Evolutionary conservation across 208 protist genomes (phyloP).

Genomic region (Phytomonas sp.): DNA sequence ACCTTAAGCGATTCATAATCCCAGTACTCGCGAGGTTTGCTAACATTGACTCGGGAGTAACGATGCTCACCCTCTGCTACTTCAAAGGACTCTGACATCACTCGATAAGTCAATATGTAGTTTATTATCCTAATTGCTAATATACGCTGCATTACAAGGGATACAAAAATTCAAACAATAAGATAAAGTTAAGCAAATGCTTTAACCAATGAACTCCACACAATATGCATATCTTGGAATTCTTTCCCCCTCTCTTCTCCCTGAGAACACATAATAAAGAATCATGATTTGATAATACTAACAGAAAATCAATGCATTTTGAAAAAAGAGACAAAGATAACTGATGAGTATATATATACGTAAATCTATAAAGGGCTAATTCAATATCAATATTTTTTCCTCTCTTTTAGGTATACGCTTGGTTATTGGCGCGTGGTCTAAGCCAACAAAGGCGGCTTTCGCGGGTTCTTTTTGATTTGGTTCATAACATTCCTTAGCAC

Average conservation of each 20-base stretch:
- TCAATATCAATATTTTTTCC: constrained; percentile 76
- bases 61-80: constrained; percentile 44
- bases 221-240: not conserved
- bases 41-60: constrained; percentile 73
- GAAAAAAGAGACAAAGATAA: not conserved
- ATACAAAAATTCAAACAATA: not conserved
- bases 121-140: constrained; percentile 2
- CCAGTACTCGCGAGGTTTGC: constrained; percentile 91
- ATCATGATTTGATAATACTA: not conserved
- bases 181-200: not conserved
- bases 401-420: constrained; percentile 46
- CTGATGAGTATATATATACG: not conserved
- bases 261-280: not conserved
- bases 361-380: constrained; percentile 17
- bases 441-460: constrained; percentile 74
- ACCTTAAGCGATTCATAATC: constrained; percentile 92
- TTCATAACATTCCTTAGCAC: constrained; percentile 32
- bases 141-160: not conserved
- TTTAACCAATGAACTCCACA: not conserved
- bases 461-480: constrained; percentile 53
- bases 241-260: too few relatives aligned
- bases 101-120: not conserved
- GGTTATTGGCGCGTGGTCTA: constrained; percentile 68
- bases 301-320: not conserved
- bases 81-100: constrained; percentile 3